Percentiles rank a stretch among this genome's conserved stretches.
These are phyloP conservation scores for Pisolithus orientalis DNA, from an alignment of 768 basidiomycete species.

Conservation along the genomic window DNA sequence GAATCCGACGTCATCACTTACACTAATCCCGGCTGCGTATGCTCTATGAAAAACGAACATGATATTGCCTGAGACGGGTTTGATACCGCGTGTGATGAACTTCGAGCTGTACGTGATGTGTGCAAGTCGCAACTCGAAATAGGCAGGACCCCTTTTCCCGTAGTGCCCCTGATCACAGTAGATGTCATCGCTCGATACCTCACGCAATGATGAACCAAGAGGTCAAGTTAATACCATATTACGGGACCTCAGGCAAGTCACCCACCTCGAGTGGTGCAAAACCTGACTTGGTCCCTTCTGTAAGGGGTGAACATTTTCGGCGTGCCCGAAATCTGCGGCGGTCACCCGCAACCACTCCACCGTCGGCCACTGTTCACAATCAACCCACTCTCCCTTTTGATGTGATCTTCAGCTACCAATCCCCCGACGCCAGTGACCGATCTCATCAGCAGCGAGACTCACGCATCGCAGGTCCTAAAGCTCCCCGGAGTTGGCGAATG, in stretches of 20 bases:
- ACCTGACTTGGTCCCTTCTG: not conserved
- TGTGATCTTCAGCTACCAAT: constrained; percentile 28
- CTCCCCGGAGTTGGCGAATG: constrained; percentile 55
- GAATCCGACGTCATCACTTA: constrained; percentile 14
- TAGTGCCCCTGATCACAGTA: constrained; percentile 5
- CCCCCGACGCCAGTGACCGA: not conserved
- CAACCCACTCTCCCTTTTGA: constrained; percentile 41
- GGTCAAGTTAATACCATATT: constrained; percentile 26
- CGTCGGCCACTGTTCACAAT: constrained; percentile 23
- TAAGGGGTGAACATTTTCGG: constrained; percentile 70
- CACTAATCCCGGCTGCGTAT: constrained; percentile 20
- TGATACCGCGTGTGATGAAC: not conserved
- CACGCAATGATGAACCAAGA: constrained; percentile 1
- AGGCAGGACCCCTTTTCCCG: not conserved
- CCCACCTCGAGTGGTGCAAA: not conserved
- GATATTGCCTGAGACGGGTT: constrained; percentile 7
- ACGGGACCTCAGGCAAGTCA: constrained; percentile 21
- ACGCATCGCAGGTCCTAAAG: constrained; percentile 39
- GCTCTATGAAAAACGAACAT: constrained; percentile 23
- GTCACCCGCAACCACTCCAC: constrained; percentile 14
- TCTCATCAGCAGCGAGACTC: constrained; percentile 4
- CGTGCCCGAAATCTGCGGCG: constrained; percentile 50
- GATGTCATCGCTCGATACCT: not conserved
- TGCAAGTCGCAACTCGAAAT: too few relatives aligned
- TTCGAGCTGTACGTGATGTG: not conserved